Evolutionary conservation across 1,139 yeast species (phyloP).

Genomic region (Candida glucosophila): DNA sequence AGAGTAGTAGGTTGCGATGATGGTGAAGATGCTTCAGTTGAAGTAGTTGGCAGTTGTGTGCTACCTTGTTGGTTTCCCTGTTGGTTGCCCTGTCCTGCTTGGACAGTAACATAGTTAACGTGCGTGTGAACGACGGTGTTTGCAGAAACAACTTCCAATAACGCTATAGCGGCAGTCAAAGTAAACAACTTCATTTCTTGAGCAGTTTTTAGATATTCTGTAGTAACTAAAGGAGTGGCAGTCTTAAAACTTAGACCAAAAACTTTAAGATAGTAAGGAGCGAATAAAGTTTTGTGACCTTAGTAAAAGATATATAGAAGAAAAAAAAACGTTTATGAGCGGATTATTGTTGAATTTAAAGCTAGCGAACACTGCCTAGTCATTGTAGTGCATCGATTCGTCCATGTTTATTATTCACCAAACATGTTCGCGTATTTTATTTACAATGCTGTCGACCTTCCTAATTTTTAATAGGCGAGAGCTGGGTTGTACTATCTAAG

Average conservation of each 20-base stretch:
- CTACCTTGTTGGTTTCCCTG: constrained; percentile 1
- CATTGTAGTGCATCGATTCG: too few species aligned
- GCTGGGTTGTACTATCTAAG: too few species aligned
- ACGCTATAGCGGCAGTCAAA: constrained; percentile 9
- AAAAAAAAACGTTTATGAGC: constrained; percentile 1
- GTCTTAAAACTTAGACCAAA: background rate
- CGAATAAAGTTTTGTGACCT: background rate
- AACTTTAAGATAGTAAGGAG: background rate
- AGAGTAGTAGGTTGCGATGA: background rate
- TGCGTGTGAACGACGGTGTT: constrained; percentile 12
- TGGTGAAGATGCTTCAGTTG: constrained; percentile 2
- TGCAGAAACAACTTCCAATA: constrained; percentile 10
- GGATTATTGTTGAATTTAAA: too few species aligned
- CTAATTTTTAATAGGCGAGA: too few species aligned
- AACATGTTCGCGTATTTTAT: too few species aligned
- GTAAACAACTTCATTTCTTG: constrained; percentile 10
- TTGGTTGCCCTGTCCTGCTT: background rate
- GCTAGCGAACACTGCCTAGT: too few species aligned
- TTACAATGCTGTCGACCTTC: too few species aligned
- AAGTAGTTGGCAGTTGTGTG: constrained; percentile 4
- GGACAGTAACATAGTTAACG: background rate
- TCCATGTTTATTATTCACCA: too few species aligned
- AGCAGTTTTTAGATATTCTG: background rate
- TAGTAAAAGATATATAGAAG: background rate
- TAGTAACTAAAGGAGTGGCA: background rate